phyloP scores from a whole-genome alignment of 495 filamentous ascomycete genomes.

The Penicilliopsis zonata region DNA sequence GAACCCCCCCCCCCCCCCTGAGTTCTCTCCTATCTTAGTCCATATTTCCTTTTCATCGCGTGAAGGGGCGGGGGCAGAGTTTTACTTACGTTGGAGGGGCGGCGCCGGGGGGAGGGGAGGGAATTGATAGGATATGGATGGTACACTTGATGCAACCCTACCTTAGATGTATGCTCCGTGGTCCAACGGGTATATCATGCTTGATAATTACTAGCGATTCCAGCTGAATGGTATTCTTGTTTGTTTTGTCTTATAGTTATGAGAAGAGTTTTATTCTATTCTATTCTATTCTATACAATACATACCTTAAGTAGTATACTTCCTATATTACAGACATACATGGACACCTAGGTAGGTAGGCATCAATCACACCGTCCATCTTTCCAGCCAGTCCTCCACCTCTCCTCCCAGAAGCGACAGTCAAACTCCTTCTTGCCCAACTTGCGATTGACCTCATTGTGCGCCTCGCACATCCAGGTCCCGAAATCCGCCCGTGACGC shows the following conservation, averaged over 20 bases:
- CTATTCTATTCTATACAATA: constrained; percentile 6
- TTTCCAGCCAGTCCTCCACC: constrained; percentile 89
- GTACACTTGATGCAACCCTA: no score
- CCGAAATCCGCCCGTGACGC: constrained; percentile 65
- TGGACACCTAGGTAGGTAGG: no score
- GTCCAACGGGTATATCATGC: constrained; percentile 11
- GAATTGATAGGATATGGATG: no score
- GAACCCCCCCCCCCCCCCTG: no score
- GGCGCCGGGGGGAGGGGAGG: constrained; percentile 1
- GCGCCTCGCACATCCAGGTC: constrained; percentile 90
- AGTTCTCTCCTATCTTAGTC: no score
- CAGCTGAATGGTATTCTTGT: constrained; percentile 6
- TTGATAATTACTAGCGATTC: constrained; percentile 17
- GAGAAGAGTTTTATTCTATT: constrained; percentile 2
- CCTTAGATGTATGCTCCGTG: constrained; percentile 12
- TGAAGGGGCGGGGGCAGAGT: not conserved
- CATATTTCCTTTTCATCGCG: not conserved
- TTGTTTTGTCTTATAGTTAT: constrained; percentile 1
- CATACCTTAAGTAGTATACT: constrained; percentile 3
- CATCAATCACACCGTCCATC: constrained; percentile 59
- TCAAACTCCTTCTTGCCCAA: constrained; percentile 87
- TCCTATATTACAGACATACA: not conserved
- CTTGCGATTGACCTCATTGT: constrained; percentile 95
- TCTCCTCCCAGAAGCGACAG: constrained; percentile 82
- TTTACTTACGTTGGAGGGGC: constrained; percentile 2